Percentiles rank a stretch among this genome's conserved stretches.
These are phyloP conservation scores for Chlamydomonas urium DNA, from an alignment of 139 green algal genomes.

Conservation along the genomic window DNA sequence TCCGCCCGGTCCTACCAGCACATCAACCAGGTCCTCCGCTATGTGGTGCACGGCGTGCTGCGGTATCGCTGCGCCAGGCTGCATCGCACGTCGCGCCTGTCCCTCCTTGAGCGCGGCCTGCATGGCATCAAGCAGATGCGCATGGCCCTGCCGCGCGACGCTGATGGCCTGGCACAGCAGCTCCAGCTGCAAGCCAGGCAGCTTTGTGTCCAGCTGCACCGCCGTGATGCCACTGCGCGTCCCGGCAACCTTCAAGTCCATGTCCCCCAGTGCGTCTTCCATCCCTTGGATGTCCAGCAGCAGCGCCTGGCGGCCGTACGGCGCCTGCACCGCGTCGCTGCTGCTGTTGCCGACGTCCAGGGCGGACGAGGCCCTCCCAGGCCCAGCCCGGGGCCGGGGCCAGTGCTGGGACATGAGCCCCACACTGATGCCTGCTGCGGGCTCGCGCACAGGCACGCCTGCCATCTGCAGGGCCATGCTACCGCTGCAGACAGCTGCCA, in stretches of 20 bases:
- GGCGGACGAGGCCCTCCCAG: neutral
- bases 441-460: slow-evolving; percentile 45
- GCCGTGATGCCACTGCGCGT: slow-evolving; percentile 56
- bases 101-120: neutral
- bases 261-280: slow-evolving; percentile 62
- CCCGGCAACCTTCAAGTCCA: slow-evolving; percentile 68
- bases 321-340: too few species aligned
- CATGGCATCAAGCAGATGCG: neutral
- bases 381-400: neutral
- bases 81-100: neutral
- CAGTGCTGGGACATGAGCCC: slow-evolving; percentile 30
- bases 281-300: slow-evolving; percentile 48
- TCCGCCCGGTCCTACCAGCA: neutral
- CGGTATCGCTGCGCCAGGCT: neutral
- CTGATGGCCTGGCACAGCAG: neutral
- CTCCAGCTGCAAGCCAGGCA: slow-evolving; percentile 51
- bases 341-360: neutral
- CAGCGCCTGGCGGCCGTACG: slow-evolving; percentile 5
- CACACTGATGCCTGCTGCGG: slow-evolving; percentile 53
- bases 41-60: neutral
- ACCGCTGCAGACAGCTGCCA: slow-evolving; percentile 55
- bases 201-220: slow-evolving; percentile 65
- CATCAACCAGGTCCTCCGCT: neutral
- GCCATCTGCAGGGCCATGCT: slow-evolving; percentile 53
- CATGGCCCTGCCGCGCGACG: neutral